These are phyloP conservation scores for Stephania yunnanensis DNA, from an alignment of 164 flowering plant species.

Conservation along the genomic window DNA sequence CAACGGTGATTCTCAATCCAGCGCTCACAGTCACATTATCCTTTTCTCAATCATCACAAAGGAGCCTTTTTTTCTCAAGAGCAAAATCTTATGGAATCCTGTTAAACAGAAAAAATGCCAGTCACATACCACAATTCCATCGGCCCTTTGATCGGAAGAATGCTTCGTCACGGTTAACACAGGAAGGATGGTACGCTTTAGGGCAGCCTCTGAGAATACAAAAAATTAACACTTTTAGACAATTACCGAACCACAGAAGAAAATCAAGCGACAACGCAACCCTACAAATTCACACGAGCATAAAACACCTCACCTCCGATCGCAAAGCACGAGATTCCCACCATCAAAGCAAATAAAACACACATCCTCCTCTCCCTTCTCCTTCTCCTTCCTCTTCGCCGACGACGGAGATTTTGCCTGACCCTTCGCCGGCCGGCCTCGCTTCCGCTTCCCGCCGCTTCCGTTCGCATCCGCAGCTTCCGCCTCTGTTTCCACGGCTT, in stretches of 20 bases:
- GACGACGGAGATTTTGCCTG: slow-evolving; percentile 17
- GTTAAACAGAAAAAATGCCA: background rate
- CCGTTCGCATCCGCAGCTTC: slow-evolving; percentile 13
- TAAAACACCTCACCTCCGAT: slow-evolving; percentile 55
- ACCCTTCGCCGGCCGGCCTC: slow-evolving; percentile 58
- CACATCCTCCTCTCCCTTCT: slow-evolving; percentile 70
- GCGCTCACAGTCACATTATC: too few species aligned
- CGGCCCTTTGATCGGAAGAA: slow-evolving; percentile 81
- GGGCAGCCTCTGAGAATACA: slow-evolving; percentile 70
- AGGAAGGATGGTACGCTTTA: slow-evolving; percentile 89
- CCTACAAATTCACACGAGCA: background rate
- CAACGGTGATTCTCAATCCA: too few species aligned
- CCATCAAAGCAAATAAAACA: slow-evolving; percentile 97
- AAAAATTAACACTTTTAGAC: slow-evolving; percentile 1
- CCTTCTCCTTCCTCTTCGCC: slow-evolving; percentile 17
- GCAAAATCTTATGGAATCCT: too few species aligned
- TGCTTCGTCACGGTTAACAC: slow-evolving; percentile 84
- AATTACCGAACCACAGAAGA: background rate
- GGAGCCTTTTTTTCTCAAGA: too few species aligned
- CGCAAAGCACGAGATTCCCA: slow-evolving; percentile 91
- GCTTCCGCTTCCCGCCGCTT: slow-evolving; percentile 41
- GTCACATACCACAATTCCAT: slow-evolving; percentile 87
- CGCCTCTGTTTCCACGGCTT: slow-evolving; percentile 11
- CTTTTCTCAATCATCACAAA: too few species aligned
- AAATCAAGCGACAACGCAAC: background rate